A percentile compares a stretch with the other conserved stretches of the same genome.
Conservation (phyloP, 1,284 basidiomycete species). For the Ustilago bromivora region DNA sequence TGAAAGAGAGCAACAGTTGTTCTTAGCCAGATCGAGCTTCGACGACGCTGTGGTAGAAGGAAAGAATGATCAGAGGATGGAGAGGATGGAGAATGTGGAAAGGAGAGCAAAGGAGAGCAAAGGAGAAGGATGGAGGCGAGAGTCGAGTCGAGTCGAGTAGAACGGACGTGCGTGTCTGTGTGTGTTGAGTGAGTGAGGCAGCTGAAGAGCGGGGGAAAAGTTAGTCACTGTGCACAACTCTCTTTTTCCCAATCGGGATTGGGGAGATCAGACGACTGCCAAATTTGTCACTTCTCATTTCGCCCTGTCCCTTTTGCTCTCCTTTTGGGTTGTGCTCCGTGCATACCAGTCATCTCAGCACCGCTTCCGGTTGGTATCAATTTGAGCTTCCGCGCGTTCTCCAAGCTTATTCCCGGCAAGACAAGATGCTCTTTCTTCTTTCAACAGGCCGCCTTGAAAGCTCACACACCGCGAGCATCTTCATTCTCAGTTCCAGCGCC, state of each 20-base stretch:
- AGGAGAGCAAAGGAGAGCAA: background rate
- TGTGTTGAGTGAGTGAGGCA: background rate
- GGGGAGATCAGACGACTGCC: too few relatives aligned
- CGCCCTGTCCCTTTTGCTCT: background rate
- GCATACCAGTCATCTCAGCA: background rate
- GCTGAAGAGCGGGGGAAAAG: background rate
- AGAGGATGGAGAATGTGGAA: background rate
- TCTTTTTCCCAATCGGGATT: background rate
- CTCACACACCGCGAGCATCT: background rate
- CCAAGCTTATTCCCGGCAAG: background rate
- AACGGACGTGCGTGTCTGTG: background rate
- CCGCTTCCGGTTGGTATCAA: background rate
- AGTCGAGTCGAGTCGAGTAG: background rate
- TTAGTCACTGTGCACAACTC: background rate
- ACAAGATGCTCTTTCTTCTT: background rate
- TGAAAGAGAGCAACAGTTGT: slow-evolving; percentile 1
- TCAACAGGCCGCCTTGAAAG: background rate
- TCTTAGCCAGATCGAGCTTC: background rate
- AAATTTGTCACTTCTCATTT: background rate
- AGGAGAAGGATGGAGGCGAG: background rate
- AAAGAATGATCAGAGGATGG: background rate
- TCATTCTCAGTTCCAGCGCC: too few relatives aligned
- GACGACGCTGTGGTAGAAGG: background rate
- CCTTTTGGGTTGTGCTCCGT: slow-evolving; percentile 1
- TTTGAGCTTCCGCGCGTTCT: background rate